Base-by-base conservation (phyloP, 2,329 filamentous ascomycete species). In the Aureobasidium vineae region DNA sequence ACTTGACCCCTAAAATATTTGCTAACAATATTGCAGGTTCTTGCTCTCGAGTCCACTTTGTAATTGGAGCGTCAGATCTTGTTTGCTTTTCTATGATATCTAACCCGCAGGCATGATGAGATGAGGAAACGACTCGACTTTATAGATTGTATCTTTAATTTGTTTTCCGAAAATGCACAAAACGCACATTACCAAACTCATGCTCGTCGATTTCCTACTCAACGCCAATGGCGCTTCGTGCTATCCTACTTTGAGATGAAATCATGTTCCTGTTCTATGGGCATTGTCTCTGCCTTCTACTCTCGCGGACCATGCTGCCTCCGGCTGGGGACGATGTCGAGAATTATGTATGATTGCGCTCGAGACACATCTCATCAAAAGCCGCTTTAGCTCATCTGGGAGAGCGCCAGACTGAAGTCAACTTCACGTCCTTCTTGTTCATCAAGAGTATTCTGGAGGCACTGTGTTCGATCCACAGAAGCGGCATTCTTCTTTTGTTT, bases 391-490 rank as follows among this genome's bases (percentile, higher is more conserved):
- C 74, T 75, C 74, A 75, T 72, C 72, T 75, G 74, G 73, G 73
- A 75, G 74, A 75, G 73, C 74, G 74, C 73, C 73, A 75, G 73
- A 75, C 74, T 75, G 73, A 75, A 75, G 74, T 73, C 68, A 67
- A 69, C 74, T 71, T 74, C 74, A 15, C 70, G 70, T 63, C 64
- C 38, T 45, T 40, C 67, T 70, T 73, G 70, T 73, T 70, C 36
- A 4, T 70, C 69, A 73, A 74, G 53, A 59, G 54, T 59, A 59
- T 59, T 75, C 74, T 75, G 73, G 73, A 75, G 73, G 73, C 74
- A 74, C 73, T 74, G 73, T 75, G 73, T 75, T 75, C 73, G 73
- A 75, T 75, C 73, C 73, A 75, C 73, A 75, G 73, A 75, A 72
- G 73, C 72, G 67, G 69, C 73, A 74, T 64, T 66, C 59, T 68